Evolutionary conservation across 768 basidiomycete genomes (phyloP), one percentile per base, ranked within the genome.

Genomic region (Mycena polygramma): DNA sequence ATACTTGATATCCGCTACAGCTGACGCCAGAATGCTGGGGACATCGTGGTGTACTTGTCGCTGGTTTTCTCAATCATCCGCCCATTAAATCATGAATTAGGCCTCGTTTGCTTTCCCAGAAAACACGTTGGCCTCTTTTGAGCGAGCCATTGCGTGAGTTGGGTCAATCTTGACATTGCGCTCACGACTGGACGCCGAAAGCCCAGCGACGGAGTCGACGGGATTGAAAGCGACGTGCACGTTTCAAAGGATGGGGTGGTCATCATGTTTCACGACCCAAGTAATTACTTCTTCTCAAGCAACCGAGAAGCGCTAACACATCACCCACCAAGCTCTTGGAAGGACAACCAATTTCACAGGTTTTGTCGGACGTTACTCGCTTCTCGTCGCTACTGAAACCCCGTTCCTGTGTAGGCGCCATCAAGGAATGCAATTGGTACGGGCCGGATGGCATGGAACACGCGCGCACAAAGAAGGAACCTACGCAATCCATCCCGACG

Each of bases 241-340:
- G 87, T 92, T 73, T 90, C 92, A 11, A 78, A 79, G 39, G 92
- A 94, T 74, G 85, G 84, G 69, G 83, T 88, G 45, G 85, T 94
- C 46, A 78, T 93, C 49, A 89, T 93, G 89, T 93, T 92, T 77
- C 92, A 94, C 77, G 92, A 93, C 77, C 89, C 90, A 1, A 83
- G 84, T 87, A 76, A 82, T 70, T 30, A 30, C 36, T 57, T 67
- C 39, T 67, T 74, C n/a, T 37, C n/a, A 63, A 19, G 71, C 35
- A 43, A 19, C 14, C 5, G 17, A 14, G 24, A 55, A 41, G 36
- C 41, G 13, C 7, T 46, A 46, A 20, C 45, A 66, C 75, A 76
- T 75, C 74, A 61, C 24, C 45, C n/a, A 68, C 68, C 70, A 77
- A 81, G 86, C 84, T 36, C 81, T 92, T 41, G 83, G 85, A 41